These are phyloP conservation scores for Melanogaster broomeanus DNA, from an alignment of 768 basidiomycete species.

Conservation along the genomic window DNA sequence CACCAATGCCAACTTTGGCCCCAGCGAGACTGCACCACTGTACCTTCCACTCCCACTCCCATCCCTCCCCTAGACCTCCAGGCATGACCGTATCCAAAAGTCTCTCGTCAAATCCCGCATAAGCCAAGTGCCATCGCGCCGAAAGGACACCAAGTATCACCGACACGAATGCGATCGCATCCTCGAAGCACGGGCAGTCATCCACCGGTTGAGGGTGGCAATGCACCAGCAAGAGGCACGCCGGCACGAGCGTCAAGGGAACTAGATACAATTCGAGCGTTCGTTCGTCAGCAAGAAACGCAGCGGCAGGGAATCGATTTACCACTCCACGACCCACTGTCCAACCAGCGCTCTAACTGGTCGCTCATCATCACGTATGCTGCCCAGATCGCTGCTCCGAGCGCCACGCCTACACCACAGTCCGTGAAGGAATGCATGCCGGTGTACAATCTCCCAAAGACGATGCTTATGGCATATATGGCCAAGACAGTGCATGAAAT, in stretches of 20 bases:
- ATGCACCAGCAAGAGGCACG: conserved; percentile 77
- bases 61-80: conserved; percentile 49
- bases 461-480: conserved; percentile 68
- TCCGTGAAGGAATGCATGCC: conserved; percentile 90
- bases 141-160: conserved; percentile 77
- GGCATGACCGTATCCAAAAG: conserved; percentile 50
- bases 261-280: conserved; percentile 34
- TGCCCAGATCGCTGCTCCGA: conserved; percentile 71
- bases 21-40: conserved; percentile 40
- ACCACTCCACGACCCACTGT: conserved; percentile 38
- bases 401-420: conserved; percentile 58
- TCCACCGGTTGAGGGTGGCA: conserved; percentile 94
- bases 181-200: conserved; percentile 97
- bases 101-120: conserved; percentile 39
- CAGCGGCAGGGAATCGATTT: conserved; percentile 17
- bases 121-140: conserved; percentile 61
- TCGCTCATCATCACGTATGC: conserved; percentile 37
- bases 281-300: conserved; percentile 11
- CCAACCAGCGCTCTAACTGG: conserved; percentile 45
- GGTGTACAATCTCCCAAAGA: conserved; percentile 80
- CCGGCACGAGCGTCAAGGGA: conserved; percentile 58
- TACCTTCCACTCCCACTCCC: conserved; percentile 33
- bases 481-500: conserved; percentile 45
- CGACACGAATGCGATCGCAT: conserved; percentile 90
- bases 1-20: conserved; percentile 45